Conservation (phyloP, 1,284 basidiomycete species). For the Uromyces viciae-fabae region DNA sequence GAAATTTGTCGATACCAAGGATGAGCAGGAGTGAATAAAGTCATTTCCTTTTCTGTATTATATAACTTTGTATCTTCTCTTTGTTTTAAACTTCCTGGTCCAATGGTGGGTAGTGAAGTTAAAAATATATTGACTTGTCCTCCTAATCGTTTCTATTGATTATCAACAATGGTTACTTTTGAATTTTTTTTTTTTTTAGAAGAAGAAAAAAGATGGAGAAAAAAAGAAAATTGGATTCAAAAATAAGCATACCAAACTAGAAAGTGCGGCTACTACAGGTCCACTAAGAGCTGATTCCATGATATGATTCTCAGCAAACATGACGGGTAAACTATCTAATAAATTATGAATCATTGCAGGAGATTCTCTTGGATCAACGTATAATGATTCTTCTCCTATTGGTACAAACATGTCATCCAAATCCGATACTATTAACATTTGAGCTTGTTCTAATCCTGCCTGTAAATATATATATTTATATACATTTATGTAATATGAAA, state of each 20-base stretch:
- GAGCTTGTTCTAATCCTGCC: slow-evolving; percentile 63
- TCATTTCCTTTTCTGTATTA: slow-evolving; percentile 82
- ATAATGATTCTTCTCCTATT: slow-evolving; percentile 65
- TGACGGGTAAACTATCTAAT: slow-evolving; percentile 66
- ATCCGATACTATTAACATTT: slow-evolving; percentile 82
- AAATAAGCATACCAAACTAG: slow-evolving; percentile 62
- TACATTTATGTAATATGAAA: not conserved
- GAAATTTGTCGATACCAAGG: slow-evolving; percentile 75
- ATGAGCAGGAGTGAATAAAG: slow-evolving; percentile 71
- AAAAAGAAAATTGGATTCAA: no score
- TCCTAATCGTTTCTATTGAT: slow-evolving; percentile 67
- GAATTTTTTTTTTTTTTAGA: no score
- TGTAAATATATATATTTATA: slow-evolving; percentile 49
- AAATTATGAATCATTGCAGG: slow-evolving; percentile 64
- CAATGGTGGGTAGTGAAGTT: slow-evolving; percentile 71
- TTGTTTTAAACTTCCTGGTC: slow-evolving; percentile 66
- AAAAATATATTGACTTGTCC: slow-evolving; percentile 84
- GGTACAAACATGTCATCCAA: slow-evolving; percentile 88
- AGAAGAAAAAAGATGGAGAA: no score
- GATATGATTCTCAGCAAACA: slow-evolving; percentile 62
- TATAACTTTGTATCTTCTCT: slow-evolving; percentile 70
- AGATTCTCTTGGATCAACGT: slow-evolving; percentile 72
- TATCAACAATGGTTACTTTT: no score
- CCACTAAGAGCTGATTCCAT: slow-evolving; percentile 72
- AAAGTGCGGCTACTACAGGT: slow-evolving; percentile 69